A percentile compares a stretch with the other conserved stretches of the same genome.
Evolutionary conservation across 1,139 yeast genomes (phyloP).

Genomic region (Saccharomyces hybrid): DNA sequence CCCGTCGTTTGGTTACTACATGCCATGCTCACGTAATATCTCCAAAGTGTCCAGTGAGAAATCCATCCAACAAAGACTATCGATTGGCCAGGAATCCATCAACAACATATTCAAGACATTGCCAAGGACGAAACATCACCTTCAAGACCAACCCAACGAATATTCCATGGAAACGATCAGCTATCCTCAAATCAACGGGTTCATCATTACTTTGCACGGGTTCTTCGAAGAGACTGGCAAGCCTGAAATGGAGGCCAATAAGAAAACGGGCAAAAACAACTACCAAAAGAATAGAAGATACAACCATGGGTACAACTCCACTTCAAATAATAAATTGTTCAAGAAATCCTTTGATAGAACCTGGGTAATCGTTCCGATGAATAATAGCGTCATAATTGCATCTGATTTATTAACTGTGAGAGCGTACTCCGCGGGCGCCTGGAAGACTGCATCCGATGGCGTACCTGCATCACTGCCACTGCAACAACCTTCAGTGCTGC

Average conservation of each 20-base stretch:
- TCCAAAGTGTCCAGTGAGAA: constrained; percentile 56
- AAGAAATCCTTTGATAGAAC: constrained; percentile 82
- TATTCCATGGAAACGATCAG: constrained; percentile 78
- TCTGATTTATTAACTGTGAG: constrained; percentile 73
- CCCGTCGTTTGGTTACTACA: constrained; percentile 56
- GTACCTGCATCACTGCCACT: neutral
- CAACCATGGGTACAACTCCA: constrained; percentile 24
- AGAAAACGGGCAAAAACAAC: constrained; percentile 12
- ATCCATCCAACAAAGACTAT: constrained; percentile 50
- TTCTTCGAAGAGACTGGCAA: constrained; percentile 60
- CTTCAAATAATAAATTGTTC: constrained; percentile 40
- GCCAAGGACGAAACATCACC: constrained; percentile 70
- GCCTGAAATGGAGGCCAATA: constrained; percentile 38
- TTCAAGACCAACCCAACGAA: constrained; percentile 52
- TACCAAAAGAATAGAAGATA: constrained; percentile 35
- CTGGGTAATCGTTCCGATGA: constrained; percentile 68
- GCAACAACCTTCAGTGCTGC: neutral
- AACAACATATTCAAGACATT: constrained; percentile 52
- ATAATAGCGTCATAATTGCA: constrained; percentile 70
- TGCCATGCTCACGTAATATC: constrained; percentile 70
- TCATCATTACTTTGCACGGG: constrained; percentile 77
- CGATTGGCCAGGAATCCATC: constrained; percentile 64
- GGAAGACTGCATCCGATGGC: constrained; percentile 33
- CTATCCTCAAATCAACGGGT: constrained; percentile 64
- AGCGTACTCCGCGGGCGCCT: constrained; percentile 54